Percentiles rank a stretch among this genome's conserved stretches.
These are phyloP conservation scores for Ceratobasidium sp. DNA, from an alignment of 1,284 basidiomycete species.

Conservation along the genomic window DNA sequence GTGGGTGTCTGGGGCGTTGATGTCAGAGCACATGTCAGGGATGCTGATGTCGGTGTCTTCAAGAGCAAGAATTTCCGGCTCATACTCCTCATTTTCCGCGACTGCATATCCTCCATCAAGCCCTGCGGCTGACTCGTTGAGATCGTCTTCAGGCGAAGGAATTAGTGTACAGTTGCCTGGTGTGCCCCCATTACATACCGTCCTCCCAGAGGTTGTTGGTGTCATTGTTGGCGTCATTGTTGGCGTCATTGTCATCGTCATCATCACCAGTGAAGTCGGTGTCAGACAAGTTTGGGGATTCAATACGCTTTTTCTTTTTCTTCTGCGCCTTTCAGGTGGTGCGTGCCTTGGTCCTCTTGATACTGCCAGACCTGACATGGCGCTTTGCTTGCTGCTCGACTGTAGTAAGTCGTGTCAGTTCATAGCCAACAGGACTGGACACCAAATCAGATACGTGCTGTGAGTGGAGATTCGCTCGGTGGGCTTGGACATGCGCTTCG, in stretches of 20 bases:
- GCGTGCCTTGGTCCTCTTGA: not conserved
- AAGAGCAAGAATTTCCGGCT: not conserved
- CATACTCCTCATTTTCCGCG: not conserved
- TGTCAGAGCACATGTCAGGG: not conserved
- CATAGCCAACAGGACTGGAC: too few relatives aligned
- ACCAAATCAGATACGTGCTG: not conserved
- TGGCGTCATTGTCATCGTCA: not conserved
- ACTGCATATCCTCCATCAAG: not conserved
- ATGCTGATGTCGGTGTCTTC: conserved; percentile 1
- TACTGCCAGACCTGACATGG: not conserved
- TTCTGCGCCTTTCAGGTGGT: not conserved
- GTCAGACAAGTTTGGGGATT: not conserved
- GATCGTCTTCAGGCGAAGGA: not conserved
- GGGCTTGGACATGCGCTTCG: not conserved
- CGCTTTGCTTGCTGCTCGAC: not conserved
- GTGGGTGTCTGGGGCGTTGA: too few relatives aligned
- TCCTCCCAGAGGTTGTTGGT: not conserved
- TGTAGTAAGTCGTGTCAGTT: not conserved
- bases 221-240: not conserved
- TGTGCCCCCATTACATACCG: not conserved
- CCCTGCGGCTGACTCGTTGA: not conserved
- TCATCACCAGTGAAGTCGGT: not conserved
- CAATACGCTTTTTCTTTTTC: not conserved
- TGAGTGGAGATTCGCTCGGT: conserved; percentile 3
- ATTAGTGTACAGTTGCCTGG: not conserved